Base-by-base conservation (phyloP, 1,284 basidiomycete species). In the Marasmius sp. region DNA sequence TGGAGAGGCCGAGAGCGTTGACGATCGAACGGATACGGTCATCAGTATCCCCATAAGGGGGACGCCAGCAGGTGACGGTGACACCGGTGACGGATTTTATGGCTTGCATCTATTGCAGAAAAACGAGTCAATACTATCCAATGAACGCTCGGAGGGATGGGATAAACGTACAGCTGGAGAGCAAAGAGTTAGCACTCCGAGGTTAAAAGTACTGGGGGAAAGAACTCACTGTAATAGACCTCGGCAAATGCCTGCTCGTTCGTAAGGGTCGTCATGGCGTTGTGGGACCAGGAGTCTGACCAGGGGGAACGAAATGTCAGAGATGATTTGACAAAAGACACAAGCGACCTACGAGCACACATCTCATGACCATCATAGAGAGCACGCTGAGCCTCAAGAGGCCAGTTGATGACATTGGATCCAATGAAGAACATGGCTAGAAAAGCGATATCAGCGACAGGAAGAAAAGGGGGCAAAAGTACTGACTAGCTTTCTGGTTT, bases 161-260 rank as follows among this genome's bases (percentile, higher is more conserved):
- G 20, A 8, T 1, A 20, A 20, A 47, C 45, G 14, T 47, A 47
- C 45, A 47, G 88, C 76, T 83, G 57, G 22, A 18, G 36, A 34
- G 43, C 27, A 27, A 48, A 33, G 9, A 54, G 36, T 38, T 7
- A 54, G 14, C 14, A 54, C 3, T 6, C 11, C 11, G 27, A 36
- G 38, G 2, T 16, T 1, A 4, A 37, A 12, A 36, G n/a, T n/a
- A n/a, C 36, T 12, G 10, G 34, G 27, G 20, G 50, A 38, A 37
- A 37, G 8, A 38, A 73, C 82, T 51, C 63, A 83, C 82, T 88
- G 79, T 93, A 94, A 60, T 87, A 92, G 38, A 95, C 80, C 72
- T 94, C 92, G 12, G 92, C 91, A 55, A 94, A 91, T 27, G 89
- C 90, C 68, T 92, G 76, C 67, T 86, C 79, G 71, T 89, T 93